Base-by-base conservation (phyloP, 2,329 filamentous ascomycete genomes). In the Talaromyces sp. region DNA sequence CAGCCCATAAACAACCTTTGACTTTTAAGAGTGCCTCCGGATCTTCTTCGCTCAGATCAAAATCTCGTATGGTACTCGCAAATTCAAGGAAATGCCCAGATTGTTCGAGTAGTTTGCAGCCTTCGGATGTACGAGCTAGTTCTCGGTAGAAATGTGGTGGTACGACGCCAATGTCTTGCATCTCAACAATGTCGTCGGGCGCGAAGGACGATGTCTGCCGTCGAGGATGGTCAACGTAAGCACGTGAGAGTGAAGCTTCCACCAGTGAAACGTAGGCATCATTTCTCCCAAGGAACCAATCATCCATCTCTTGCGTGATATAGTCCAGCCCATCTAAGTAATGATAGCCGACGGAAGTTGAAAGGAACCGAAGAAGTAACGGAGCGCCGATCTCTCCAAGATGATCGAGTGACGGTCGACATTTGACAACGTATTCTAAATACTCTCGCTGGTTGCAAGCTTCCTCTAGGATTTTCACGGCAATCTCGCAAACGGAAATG, bases 261-360 rank as follows among this genome's bases (percentile, higher is more conserved):
- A 99, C 93, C 40, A 97, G 83, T 37, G 86, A 84, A 53, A 99
- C 94, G 65, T 99, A 99, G n/a, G 86, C 88, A 71, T 99, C 93
- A 69, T 99, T 99, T 45, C 94, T 86, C 13, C 94, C 94, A 17
- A 99, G 80, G 69, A 97, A 99, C 94, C 94, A 99, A 75, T 99
- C 95, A 65, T 99, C 94, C 94, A 99, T 99, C 72, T 99, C 95
- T 70, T 96, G 94, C 61, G 92, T 97, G 73, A 99, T 99, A 70
- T 99, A 99, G 76, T 99, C 95, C 43, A 99, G 80, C 0, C 92
- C 94, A 69, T 97, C 91, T 5, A 99, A 81, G 73, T 99, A 99
- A 73, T 97, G 92, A 69, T 99, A 99, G 52, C 94, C 94, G 58
- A 97, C 93, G 2, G 92, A 97, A 0, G 93, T 97, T 0, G 92